Evolutionary conservation across 2,329 filamentous ascomycete species (phyloP), one percentile per base, ranked within the genome.

Genomic region (Parafenestella ontariensis): DNA sequence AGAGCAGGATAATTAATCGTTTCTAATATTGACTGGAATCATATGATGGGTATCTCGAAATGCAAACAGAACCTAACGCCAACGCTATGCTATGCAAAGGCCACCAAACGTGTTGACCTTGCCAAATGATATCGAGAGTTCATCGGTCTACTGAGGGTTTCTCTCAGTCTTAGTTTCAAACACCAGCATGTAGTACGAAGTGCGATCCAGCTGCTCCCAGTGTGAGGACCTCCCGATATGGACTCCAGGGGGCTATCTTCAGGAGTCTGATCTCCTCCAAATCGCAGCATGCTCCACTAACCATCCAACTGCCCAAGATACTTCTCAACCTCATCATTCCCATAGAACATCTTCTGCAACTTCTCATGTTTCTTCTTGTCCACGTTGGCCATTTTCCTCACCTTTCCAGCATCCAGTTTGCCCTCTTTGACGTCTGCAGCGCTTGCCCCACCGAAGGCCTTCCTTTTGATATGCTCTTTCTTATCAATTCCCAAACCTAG

Each of bases 261-360:
- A 21, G 9, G 10, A 2, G 1, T 11, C 18, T 7, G 10, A 10
- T 21, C 3, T 21, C 18, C 2, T 23, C 36, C 36, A 24, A 2
- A 40, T 40, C 20, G 9, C 20, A 23, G 3, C 37, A 24, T 40
- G 31, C 31, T 17, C 13, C 17, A 5, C 21, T 24, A 40, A 11
- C 37, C 37, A 5, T 40, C 20, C 21, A 40, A 15, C 10, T 24
- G 62, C 0, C 87, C 84, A 17, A 96, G 76, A 71, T 96, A 95
- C 68, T 82, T 86, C 66, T 92, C 86, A 49, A 96, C 79, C 61
- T 94, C 89, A n/a, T 89, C 84, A 61, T 85, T 87, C 18, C 85
- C 83, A 75, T 90, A 94, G 58, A 96, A 89, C 77, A 90, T 82
- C 63, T 86, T 81, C 60, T 87, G 83, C 54, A 96, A 72, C 66